Conservation (phyloP, 495 filamentous ascomycete species). For the Aspergillus diversus region DNA sequence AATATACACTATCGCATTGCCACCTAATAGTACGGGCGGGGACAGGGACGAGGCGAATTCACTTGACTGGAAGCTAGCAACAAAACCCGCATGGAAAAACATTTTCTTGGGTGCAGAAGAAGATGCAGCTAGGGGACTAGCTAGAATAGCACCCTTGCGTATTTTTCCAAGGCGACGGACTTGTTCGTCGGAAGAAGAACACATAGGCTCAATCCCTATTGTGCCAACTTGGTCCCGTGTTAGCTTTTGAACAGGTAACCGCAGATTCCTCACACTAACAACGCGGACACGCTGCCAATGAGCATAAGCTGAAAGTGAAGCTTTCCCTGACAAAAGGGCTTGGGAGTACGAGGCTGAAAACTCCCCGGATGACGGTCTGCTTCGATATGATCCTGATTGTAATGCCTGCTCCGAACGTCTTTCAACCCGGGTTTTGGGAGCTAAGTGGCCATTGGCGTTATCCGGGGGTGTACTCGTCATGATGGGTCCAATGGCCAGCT, state of each 20-base stretch:
- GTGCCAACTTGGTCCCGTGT: constrained; percentile 86
- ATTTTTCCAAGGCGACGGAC: constrained; percentile 50
- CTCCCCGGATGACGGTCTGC: constrained; percentile 38
- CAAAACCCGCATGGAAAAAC: constrained; percentile 53
- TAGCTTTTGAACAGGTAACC: constrained; percentile 79
- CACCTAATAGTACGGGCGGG: constrained; percentile 55
- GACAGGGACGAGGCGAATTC: constrained; percentile 46
- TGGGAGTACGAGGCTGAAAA: constrained; percentile 40
- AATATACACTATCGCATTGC: constrained; percentile 77
- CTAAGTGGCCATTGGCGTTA: constrained; percentile 21
- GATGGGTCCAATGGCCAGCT: constrained; percentile 80
- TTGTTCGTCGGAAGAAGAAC: constrained; percentile 27
- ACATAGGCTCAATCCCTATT: constrained; percentile 72
- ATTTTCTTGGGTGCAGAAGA: constrained; percentile 40
- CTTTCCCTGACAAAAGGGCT: constrained; percentile 32
- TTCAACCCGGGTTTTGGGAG: constrained; percentile 27
- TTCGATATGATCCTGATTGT: constrained; percentile 29
- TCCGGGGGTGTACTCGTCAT: constrained; percentile 38
- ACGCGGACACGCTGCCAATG: constrained; percentile 79
- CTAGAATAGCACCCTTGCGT: constrained; percentile 84
- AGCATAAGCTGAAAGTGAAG: constrained; percentile 30
- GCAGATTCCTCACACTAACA: constrained; percentile 83
- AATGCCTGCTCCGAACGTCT: constrained; percentile 22
- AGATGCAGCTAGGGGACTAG: constrained; percentile 55
- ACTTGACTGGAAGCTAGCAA: constrained; percentile 47